Conservation (phyloP, 495 filamentous ascomycete genomes). For the Xylaria sp. region DNA sequence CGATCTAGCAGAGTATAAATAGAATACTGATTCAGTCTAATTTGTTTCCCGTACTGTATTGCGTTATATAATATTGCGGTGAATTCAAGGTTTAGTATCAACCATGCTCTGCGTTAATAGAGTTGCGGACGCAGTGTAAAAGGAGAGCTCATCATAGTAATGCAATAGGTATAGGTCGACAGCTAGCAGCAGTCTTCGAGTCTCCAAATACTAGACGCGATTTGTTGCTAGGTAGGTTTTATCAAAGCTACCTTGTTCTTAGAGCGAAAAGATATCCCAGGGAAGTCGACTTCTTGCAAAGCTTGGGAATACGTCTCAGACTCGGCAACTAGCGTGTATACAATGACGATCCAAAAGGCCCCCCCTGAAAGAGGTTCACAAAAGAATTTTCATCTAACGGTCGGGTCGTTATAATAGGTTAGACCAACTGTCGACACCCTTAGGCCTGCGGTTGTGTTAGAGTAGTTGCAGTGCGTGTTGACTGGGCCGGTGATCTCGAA, state of each 20-base stretch:
- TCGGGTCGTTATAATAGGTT: constrained; percentile 31
- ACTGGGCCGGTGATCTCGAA: constrained; percentile 26
- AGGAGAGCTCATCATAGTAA: neutral
- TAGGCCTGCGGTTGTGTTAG: constrained; percentile 27
- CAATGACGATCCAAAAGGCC: constrained; percentile 36
- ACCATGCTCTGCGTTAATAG: neutral
- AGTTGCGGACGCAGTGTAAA: neutral
- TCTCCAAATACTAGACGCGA: no score
- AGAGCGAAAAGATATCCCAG: constrained; percentile 26
- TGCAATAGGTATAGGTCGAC: neutral
- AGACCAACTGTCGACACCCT: constrained; percentile 30
- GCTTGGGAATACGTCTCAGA: constrained; percentile 32
- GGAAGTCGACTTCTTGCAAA: constrained; percentile 36
- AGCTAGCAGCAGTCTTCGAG: neutral
- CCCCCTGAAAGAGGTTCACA: constrained; percentile 34
- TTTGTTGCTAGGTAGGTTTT: no score
- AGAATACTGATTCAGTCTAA: neutral
- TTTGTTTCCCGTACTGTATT: neutral
- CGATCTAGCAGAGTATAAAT: neutral
- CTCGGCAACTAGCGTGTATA: constrained; percentile 30
- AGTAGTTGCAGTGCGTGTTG: constrained; percentile 34
- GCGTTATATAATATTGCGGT: neutral
- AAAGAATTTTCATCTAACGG: constrained; percentile 37
- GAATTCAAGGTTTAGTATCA: neutral
- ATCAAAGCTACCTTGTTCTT: no score